Conservation (phyloP, 306 rosid genomes). For the Lathyrus tuberosus region DNA sequence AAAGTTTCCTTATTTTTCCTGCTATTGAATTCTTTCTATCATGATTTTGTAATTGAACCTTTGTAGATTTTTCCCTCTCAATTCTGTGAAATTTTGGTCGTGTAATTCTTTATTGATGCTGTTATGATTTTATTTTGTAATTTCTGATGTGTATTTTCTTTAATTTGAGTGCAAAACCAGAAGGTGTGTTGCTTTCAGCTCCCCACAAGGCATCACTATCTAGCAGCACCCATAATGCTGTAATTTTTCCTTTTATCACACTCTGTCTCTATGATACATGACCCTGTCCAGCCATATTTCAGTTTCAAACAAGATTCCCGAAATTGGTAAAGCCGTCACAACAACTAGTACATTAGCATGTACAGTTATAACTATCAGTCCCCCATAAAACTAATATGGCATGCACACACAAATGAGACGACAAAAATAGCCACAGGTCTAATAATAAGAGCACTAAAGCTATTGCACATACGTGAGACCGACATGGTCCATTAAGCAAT, state of each 20-base stretch:
- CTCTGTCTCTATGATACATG: background rate
- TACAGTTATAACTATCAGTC: background rate
- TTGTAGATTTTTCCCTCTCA: no score
- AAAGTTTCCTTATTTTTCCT: no score
- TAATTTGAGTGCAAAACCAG: slow-evolving; percentile 92
- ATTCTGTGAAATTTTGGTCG: no score
- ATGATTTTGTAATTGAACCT: no score
- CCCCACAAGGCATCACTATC: background rate
- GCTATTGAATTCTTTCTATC: no score
- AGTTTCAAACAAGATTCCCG: background rate
- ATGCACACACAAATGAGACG: background rate
- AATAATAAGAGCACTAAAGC: no score
- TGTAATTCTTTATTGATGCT: no score
- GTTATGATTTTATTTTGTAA: no score
- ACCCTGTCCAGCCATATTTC: background rate
- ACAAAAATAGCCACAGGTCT: background rate
- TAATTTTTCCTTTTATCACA: background rate
- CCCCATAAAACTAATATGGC: slow-evolving; percentile 16
- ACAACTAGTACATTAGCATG: slow-evolving; percentile 5
- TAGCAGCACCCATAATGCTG: background rate
- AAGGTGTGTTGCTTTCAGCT: slow-evolving; percentile 74
- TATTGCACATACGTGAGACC: slow-evolving; percentile 5
- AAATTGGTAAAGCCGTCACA: background rate
- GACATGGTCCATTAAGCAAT: slow-evolving; percentile 1
- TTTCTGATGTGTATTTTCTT: no score